A percentile compares a stretch with the other conserved stretches of the same genome.
Evolutionary conservation across 2,329 filamentous ascomycete genomes (phyloP).

Genomic region (Fusarium caatingaense): DNA sequence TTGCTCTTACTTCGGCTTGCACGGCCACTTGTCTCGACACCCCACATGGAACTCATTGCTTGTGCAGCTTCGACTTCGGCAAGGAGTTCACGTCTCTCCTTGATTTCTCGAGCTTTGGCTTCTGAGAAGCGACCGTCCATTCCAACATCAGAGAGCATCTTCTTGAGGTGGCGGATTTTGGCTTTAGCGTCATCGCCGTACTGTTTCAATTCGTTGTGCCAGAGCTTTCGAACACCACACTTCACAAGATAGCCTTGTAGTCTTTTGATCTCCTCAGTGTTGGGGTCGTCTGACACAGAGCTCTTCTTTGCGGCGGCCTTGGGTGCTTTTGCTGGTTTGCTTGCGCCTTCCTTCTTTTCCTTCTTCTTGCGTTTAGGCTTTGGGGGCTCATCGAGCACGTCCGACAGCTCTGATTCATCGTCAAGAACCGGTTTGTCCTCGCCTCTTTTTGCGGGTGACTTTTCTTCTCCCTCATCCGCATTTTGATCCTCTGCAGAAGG

Average conservation of each 20-base stretch:
- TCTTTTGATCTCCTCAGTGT: conserved; percentile 86
- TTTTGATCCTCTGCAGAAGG: conserved; percentile 7
- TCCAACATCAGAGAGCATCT: conserved; percentile 81
- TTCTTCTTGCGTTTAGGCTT: conserved; percentile 69
- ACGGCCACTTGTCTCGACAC: conserved; percentile 58
- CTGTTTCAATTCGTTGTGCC: conserved; percentile 84
- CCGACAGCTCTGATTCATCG: conserved; percentile 56
- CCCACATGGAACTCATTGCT: conserved; percentile 85
- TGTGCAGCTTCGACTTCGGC: conserved; percentile 87
- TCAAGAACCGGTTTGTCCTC: conserved; percentile 40
- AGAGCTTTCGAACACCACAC: conserved; percentile 92
- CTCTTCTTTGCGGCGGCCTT: conserved; percentile 50
- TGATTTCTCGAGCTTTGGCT: conserved; percentile 86
- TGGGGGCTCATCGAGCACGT: conserved; percentile 78
- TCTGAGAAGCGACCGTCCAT: conserved; percentile 91
- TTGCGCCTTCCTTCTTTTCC: conserved; percentile 48
- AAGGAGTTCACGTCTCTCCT: conserved; percentile 84
- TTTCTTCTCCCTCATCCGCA: conserved; percentile 4
- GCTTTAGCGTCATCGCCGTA: conserved; percentile 76
- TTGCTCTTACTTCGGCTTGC: conserved; percentile 56
- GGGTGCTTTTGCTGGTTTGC: conserved; percentile 44
- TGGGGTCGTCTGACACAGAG: conserved; percentile 60
- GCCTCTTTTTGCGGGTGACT: conserved; percentile 27
- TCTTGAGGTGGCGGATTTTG: conserved; percentile 84
- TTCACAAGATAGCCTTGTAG: conserved; percentile 88